Conservation (phyloP, 345 rosid genomes). For the Pistacia vera region DNA sequence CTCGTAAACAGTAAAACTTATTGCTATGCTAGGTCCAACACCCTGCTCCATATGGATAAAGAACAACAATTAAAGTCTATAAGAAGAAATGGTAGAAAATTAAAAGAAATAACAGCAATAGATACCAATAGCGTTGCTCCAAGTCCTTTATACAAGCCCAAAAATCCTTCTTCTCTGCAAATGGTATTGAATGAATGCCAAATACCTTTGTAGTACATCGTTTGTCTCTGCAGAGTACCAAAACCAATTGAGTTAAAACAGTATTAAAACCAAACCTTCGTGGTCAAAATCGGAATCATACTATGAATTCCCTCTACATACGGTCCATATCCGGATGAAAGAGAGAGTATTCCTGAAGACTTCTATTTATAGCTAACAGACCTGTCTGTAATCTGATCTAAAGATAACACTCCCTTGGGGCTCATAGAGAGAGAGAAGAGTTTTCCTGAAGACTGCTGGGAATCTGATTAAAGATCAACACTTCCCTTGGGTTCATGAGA, state of each 20-base stretch:
- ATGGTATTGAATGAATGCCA: conserved; percentile 75
- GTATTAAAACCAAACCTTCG: no score
- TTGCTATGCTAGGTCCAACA: conserved; percentile 93
- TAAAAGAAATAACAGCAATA: conserved; percentile 15
- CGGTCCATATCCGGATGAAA: no score
- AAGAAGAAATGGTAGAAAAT: conserved; percentile 5
- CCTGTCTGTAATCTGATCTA: no score
- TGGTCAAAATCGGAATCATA: no score
- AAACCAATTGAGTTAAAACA: neutral
- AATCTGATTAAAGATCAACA: no score
- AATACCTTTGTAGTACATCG: conserved; percentile 83
- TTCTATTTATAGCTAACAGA: no score
- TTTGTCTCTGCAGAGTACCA: conserved; percentile 60
- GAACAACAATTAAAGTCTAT: conserved; percentile 6
- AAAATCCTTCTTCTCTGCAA: conserved; percentile 77
- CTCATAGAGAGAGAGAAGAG: no score
- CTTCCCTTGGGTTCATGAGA: no score
- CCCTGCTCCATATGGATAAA: conserved; percentile 50
- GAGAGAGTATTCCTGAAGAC: no score
- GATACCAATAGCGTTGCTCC: conserved; percentile 92
- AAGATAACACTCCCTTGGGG: no score
- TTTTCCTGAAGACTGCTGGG: no score
- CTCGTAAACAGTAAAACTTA: conserved; percentile 85
- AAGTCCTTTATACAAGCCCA: conserved; percentile 94
- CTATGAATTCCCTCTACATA: no score